Conservation (phyloP, 169 alveolate species). For the Cryptosporidium ryanae region DNA sequence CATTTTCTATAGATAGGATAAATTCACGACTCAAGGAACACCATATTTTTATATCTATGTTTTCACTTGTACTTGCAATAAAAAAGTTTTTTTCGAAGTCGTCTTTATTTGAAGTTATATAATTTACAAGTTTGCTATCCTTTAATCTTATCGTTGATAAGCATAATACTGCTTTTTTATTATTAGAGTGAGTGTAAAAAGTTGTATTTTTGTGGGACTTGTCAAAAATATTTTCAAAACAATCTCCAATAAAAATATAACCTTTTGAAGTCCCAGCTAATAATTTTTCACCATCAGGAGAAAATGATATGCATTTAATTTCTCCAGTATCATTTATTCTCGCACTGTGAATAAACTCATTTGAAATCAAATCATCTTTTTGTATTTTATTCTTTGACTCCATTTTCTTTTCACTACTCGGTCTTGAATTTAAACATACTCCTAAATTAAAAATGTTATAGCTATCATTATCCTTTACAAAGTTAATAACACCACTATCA, state of each 20-base stretch:
- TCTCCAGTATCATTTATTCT: constrained; percentile 8
- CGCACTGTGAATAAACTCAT: not conserved
- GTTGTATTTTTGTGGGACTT: not conserved
- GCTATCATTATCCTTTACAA: not conserved
- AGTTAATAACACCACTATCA: not conserved
- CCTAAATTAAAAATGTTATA: not conserved
- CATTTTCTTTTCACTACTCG: not conserved
- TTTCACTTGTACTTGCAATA: constrained; percentile 63
- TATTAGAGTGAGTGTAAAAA: not conserved
- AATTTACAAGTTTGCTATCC: not conserved
- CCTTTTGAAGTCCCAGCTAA: constrained; percentile 57
- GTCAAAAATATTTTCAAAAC: not conserved
- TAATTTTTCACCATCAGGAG: constrained; percentile 15
- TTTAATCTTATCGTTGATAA: not conserved
- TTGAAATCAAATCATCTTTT: not conserved
- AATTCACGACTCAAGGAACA: constrained; percentile 8
- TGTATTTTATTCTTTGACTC: not conserved
- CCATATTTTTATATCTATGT: constrained; percentile 45
- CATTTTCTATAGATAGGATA: constrained; percentile 10
- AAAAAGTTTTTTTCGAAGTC: not conserved
- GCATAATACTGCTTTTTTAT: not conserved
- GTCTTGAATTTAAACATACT: no score
- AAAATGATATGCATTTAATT: constrained; percentile 19
- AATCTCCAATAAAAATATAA: constrained; percentile 15
- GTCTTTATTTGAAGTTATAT: not conserved